Percentiles rank a stretch among this genome's conserved stretches.
Evolutionary conservation across 139 green algal species (phyloP).

Genomic region (Haematococcus sp.): DNA sequence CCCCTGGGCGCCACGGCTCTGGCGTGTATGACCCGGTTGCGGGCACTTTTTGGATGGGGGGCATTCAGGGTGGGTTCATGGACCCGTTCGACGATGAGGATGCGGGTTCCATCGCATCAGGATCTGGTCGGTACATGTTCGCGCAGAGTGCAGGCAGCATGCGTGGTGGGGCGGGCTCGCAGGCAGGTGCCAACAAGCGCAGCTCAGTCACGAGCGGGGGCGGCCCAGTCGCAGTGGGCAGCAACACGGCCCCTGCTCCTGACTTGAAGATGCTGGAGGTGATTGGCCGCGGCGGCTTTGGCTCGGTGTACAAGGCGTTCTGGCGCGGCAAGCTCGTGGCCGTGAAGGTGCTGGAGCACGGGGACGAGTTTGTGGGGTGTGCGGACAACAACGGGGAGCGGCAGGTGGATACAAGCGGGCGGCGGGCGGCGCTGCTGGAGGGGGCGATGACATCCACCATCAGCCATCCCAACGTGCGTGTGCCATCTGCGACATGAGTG

Average conservation of each 20-base stretch:
- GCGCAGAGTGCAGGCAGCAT: too few species aligned
- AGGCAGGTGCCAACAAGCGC: not conserved
- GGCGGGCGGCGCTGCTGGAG: constrained; percentile 46
- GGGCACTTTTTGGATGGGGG: too few species aligned
- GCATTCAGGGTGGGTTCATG: too few species aligned
- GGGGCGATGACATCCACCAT: constrained; percentile 52
- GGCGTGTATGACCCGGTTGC: too few species aligned
- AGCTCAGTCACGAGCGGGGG: not conserved
- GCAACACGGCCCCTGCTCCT: not conserved
- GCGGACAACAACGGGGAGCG: constrained; percentile 3
- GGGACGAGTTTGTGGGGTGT: constrained; percentile 34
- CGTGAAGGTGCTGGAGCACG: constrained; percentile 53
- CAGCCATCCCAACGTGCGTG: constrained; percentile 47
- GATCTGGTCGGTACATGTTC: too few species aligned
- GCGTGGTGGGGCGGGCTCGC: not conserved
- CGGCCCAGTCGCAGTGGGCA: not conserved
- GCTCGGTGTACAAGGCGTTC: constrained; percentile 38
- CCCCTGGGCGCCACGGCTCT: too few species aligned
- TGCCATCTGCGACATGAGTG: too few species aligned
- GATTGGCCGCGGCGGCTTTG: constrained; percentile 44
- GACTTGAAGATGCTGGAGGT: constrained; percentile 47
- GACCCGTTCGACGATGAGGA: too few species aligned
- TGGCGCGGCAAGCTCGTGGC: constrained; percentile 29
- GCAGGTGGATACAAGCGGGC: constrained; percentile 25
- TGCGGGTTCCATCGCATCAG: too few species aligned